Conservation (phyloP, 202 grass and related monocot species). For the Hordeum pubiflorum region DNA sequence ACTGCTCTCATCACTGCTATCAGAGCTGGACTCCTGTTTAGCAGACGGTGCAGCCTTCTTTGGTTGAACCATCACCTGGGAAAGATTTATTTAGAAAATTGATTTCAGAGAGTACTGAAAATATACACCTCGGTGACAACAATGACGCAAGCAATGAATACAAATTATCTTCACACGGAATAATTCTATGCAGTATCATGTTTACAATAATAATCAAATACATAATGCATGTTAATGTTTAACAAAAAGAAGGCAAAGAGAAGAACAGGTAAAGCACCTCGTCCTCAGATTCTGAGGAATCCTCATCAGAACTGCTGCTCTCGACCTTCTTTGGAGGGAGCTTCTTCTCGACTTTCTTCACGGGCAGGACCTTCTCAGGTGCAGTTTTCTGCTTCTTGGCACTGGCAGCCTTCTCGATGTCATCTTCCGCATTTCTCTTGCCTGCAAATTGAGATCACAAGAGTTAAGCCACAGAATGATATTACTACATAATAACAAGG, state of each 20-base stretch:
- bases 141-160: neutral
- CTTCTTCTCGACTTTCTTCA: slow-evolving; percentile 29
- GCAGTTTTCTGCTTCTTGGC: slow-evolving; percentile 67
- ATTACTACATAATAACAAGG: neutral
- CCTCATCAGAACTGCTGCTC: slow-evolving; percentile 60
- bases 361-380: slow-evolving; percentile 17
- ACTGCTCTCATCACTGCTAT: slow-evolving; percentile 31
- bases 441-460: slow-evolving; percentile 27
- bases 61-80: slow-evolving; percentile 44
- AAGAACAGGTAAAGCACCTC: slow-evolving; percentile 32
- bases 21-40: slow-evolving; percentile 37
- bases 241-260: neutral
- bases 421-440: slow-evolving; percentile 61
- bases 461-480: neutral
- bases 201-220: neutral
- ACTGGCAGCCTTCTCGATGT: slow-evolving; percentile 49
- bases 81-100: neutral
- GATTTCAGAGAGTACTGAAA: neutral
- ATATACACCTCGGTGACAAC: neutral
- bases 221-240: neutral
- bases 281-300: slow-evolving; percentile 76
- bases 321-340: slow-evolving; percentile 60
- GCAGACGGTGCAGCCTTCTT: slow-evolving; percentile 33
- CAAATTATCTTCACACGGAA: neutral
- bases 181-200: neutral